Evolutionary conservation across 352 stramenopile genomes (phyloP).

Genomic region (Pythium diclinum): DNA sequence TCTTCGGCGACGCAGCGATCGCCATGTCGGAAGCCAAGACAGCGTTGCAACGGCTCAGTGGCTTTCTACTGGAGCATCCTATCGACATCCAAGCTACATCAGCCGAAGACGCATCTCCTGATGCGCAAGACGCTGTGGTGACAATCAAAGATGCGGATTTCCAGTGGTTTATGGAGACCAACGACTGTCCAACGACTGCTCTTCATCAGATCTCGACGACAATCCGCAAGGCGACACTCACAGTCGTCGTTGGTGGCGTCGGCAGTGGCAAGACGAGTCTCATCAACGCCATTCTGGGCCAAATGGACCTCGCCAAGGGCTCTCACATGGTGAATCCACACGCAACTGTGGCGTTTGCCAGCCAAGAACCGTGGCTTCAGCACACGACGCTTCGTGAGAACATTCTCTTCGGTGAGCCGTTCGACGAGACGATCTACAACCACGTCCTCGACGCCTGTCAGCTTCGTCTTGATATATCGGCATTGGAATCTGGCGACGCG

Average conservation of each 20-base stretch:
- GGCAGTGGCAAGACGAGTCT: constrained; percentile 55
- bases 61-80: constrained; percentile 38
- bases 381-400: constrained; percentile 89
- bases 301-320: constrained; percentile 35
- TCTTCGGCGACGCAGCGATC: constrained; percentile 47
- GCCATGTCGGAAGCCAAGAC: constrained; percentile 42
- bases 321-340: constrained; percentile 14
- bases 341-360: constrained; percentile 64
- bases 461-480: constrained; percentile 36
- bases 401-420: constrained; percentile 74
- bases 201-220: not conserved
- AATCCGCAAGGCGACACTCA: constrained; percentile 20
- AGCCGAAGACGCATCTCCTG: not conserved
- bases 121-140: constrained; percentile 2
- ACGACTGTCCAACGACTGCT: not conserved
- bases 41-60: constrained; percentile 35
- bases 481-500: constrained; percentile 49
- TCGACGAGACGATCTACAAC: constrained; percentile 36
- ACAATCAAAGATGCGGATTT: constrained; percentile 21
- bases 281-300: constrained; percentile 43
- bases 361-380: constrained; percentile 91
- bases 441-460: constrained; percentile 35
- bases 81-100: not conserved
- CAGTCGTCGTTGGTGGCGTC: constrained; percentile 52
- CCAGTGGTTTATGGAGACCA: not conserved